These are phyloP conservation scores for Scalesia atractyloides DNA, from an alignment of 129 eudicot species.

Conservation along the genomic window DNA sequence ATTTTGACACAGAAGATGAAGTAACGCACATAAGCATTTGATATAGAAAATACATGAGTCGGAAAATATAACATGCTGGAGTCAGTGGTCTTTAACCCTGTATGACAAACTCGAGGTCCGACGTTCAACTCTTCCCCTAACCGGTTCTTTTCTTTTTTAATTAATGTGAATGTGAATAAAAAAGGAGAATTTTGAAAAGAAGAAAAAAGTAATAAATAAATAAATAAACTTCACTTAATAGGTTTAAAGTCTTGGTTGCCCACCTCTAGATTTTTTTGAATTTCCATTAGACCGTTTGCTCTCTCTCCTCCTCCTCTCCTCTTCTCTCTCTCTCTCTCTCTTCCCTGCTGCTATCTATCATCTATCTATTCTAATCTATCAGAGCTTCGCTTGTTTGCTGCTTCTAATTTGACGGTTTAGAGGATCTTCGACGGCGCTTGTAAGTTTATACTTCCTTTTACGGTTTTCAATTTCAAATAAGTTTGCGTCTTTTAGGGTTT, in stretches of 20 bases:
- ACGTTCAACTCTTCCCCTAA: too few species aligned
- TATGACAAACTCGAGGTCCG: too few species aligned
- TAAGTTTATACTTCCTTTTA: slow-evolving; percentile 16
- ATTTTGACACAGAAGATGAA: too few species aligned
- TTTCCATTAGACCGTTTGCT: slow-evolving; percentile 38
- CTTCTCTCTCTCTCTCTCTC: slow-evolving; percentile 8
- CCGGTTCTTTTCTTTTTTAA: too few species aligned
- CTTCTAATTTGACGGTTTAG: slow-evolving; percentile 3
- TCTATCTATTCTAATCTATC: slow-evolving; percentile 26
- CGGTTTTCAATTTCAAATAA: not conserved
- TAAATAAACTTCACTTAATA: not conserved
- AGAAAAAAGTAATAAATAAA: too few species aligned
- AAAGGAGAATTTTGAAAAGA: too few species aligned
- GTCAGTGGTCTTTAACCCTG: too few species aligned
- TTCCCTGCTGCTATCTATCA: not conserved
- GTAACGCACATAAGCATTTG: too few species aligned
- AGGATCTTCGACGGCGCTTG: not conserved
- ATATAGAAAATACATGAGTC: too few species aligned
- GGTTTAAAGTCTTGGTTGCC: slow-evolving; percentile 13
- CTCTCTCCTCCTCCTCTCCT: slow-evolving; percentile 21
- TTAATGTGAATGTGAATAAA: too few species aligned
- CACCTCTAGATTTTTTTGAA: slow-evolving; percentile 28
- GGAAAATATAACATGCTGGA: too few species aligned
- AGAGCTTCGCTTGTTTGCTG: not conserved
- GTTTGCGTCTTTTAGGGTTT: slow-evolving; percentile 16